Evolutionary conservation across 768 basidiomycete species (phyloP).

Genomic region (Boletales sp.): DNA sequence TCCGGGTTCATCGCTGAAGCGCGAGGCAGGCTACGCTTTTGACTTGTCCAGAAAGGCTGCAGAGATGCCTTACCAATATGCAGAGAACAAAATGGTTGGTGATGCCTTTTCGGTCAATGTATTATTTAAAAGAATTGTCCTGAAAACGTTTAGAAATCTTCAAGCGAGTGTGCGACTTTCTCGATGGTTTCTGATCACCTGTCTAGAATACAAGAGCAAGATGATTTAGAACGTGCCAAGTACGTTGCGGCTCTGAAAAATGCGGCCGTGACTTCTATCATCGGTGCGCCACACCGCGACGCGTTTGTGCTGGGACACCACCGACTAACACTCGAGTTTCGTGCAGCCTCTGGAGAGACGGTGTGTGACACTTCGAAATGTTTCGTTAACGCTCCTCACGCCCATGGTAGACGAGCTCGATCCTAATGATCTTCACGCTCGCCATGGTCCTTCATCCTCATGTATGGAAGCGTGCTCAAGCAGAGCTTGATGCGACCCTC

Average conservation of each 20-base stretch:
- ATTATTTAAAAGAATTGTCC: no score
- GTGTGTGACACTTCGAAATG: slow-evolving; percentile 4
- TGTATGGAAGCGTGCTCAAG: not conserved
- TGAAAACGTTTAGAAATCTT: not conserved
- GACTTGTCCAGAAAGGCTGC: not conserved
- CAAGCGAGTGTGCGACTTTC: not conserved
- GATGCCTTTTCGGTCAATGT: no score
- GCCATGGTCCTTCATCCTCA: not conserved
- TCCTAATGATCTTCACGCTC: not conserved
- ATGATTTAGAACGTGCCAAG: not conserved
- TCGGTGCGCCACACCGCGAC: not conserved
- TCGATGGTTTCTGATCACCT: slow-evolving; percentile 7
- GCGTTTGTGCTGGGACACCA: no score
- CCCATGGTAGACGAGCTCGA: not conserved
- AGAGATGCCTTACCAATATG: slow-evolving; percentile 2
- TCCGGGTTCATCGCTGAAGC: slow-evolving; percentile 8
- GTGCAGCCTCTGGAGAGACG: slow-evolving; percentile 3
- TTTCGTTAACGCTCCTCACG: not conserved
- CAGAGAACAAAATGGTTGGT: not conserved
- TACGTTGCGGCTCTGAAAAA: slow-evolving; percentile 2
- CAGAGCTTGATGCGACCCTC: not conserved
- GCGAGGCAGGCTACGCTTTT: not conserved
- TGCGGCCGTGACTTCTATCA: not conserved
- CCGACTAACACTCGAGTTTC: not conserved
- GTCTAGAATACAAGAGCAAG: not conserved